phyloP scores from a whole-genome alignment of 2,329 filamentous ascomycete genomes.

The Clonostachys sp. region DNA sequence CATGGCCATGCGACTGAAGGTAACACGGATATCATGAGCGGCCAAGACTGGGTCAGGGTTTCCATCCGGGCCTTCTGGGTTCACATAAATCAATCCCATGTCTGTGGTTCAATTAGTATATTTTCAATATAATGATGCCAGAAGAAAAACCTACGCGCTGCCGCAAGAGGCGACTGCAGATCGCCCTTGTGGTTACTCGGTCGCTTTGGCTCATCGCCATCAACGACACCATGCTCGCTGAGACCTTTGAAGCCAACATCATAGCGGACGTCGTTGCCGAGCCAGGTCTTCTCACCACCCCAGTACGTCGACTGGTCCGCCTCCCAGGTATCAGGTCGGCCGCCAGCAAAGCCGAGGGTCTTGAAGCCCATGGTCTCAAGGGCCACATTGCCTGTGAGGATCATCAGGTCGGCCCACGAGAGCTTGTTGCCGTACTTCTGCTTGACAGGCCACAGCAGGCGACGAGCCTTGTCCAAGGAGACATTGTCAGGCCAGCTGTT shows the following conservation, averaged over 20 bases:
- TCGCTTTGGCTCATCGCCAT: too few relatives aligned
- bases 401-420: slow-evolving; percentile 71
- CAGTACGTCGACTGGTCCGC: slow-evolving; percentile 68
- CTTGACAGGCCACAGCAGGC: slow-evolving; percentile 77
- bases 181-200: too few relatives aligned
- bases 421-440: slow-evolving; percentile 82
- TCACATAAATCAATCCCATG: slow-evolving; percentile 80
- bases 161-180: too few relatives aligned
- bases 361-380: slow-evolving; percentile 73
- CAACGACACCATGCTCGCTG: slow-evolving; percentile 47
- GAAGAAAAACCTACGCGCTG: too few relatives aligned
- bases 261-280: slow-evolving; percentile 23
- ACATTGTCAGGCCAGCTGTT: slow-evolving; percentile 80
- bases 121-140: too few relatives aligned
- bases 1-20: slow-evolving; percentile 55
- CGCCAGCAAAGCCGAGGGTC: slow-evolving; percentile 70
- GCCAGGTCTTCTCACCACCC: slow-evolving; percentile 70
- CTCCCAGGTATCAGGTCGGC: slow-evolving; percentile 69
- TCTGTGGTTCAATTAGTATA: too few relatives aligned
- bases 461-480: slow-evolving; percentile 74
- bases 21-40: slow-evolving; percentile 67
- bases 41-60: slow-evolving; percentile 65
- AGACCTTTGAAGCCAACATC: slow-evolving; percentile 29
- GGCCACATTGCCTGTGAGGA: slow-evolving; percentile 72
- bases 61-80: slow-evolving; percentile 61